Evolutionary conservation across 2,329 filamentous ascomycete species (phyloP).

Genomic region (Cladophialophora bantiana): DNA sequence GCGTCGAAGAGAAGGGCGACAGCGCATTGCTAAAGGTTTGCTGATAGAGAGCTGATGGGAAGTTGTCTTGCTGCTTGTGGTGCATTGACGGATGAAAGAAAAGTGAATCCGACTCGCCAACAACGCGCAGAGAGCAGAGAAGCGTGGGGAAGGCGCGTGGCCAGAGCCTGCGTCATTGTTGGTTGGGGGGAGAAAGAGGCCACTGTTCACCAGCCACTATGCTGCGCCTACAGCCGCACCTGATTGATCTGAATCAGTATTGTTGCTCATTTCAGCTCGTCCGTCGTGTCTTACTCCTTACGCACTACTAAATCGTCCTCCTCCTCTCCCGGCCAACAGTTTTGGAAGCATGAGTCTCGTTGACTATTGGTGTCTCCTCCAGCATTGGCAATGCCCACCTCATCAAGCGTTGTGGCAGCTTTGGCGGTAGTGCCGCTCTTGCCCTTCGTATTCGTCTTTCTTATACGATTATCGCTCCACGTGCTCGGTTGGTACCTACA

Average conservation of each 20-base stretch:
- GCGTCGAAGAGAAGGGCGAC: slow-evolving; percentile 10
- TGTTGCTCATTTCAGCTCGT: neutral
- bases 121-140: neutral
- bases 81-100: neutral
- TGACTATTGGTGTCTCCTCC: slow-evolving; percentile 10
- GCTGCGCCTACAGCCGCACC: neutral
- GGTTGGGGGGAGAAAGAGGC: slow-evolving; percentile 14
- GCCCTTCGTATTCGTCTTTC: slow-evolving; percentile 28
- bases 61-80: slow-evolving; percentile 1
- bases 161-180: slow-evolving; percentile 29
- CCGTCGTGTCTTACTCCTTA: neutral
- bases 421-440: slow-evolving; percentile 32
- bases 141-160: slow-evolving; percentile 10
- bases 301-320: neutral
- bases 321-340: slow-evolving; percentile 12
- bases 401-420: slow-evolving; percentile 29
- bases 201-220: neutral
- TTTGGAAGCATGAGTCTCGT: slow-evolving; percentile 30
- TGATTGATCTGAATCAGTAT: neutral
- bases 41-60: slow-evolving; percentile 3
- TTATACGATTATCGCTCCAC: slow-evolving; percentile 27
- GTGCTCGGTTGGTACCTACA: slow-evolving; percentile 33
- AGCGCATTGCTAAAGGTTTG: slow-evolving; percentile 9
- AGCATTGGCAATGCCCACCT: slow-evolving; percentile 38
- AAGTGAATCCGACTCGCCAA: slow-evolving; percentile 1